Evolutionary conservation across 805 yeast species (phyloP).

Genomic region (Myxozyma lipomycoides): DNA sequence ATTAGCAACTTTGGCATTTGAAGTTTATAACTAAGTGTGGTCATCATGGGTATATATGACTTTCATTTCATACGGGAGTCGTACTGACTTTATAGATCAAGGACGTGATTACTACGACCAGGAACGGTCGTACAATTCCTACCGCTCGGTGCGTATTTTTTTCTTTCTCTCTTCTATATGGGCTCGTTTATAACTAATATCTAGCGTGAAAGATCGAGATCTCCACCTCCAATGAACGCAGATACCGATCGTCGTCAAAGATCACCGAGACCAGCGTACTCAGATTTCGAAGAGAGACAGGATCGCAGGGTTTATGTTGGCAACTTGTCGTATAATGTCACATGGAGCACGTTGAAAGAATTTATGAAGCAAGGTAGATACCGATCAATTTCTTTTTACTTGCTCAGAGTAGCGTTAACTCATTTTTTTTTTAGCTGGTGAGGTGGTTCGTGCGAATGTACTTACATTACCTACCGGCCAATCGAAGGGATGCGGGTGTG

Average conservation of each 20-base stretch:
- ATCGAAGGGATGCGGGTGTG: constrained; percentile 56
- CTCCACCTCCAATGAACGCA: neutral
- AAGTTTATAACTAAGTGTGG: too few relatives aligned
- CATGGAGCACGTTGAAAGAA: constrained; percentile 41
- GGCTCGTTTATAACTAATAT: neutral
- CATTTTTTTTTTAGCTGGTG: constrained; percentile 44
- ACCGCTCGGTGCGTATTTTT: neutral
- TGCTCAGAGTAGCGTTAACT: neutral
- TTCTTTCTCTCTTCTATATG: too few relatives aligned
- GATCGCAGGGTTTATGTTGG: constrained; percentile 45
- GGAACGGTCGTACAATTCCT: neutral
- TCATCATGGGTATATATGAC: too few relatives aligned
- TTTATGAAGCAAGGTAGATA: constrained; percentile 36
- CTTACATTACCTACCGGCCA: constrained; percentile 73
- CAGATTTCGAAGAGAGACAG: constrained; percentile 22
- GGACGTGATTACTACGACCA: neutral
- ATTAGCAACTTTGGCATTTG: too few relatives aligned
- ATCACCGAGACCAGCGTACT: neutral
- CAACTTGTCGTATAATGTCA: constrained; percentile 40
- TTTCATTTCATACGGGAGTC: too few relatives aligned
- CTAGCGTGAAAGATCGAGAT: neutral
- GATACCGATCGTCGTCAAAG: neutral
- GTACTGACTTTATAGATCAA: neutral
- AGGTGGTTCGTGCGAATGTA: constrained; percentile 76
- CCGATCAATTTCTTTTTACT: neutral